A percentile compares a stretch with the other conserved stretches of the same genome.
phyloP scores from a whole-genome alignment of 2,329 filamentous ascomycete species.

The Aspergillus brasiliensis region DNA sequence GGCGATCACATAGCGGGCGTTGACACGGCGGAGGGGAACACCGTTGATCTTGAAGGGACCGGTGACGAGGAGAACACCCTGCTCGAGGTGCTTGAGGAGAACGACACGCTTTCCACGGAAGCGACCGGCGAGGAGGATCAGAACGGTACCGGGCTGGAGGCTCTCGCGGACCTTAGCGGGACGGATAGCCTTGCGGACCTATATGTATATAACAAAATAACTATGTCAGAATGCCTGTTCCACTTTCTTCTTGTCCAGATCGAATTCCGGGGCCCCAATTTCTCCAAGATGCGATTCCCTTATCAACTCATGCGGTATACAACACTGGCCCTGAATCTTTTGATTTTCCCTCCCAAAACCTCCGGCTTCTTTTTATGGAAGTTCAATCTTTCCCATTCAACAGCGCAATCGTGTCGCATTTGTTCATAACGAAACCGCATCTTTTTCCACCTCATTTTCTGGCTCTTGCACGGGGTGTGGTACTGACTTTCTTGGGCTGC shows the following conservation, averaged over 20 bases:
- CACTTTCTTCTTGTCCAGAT: background rate
- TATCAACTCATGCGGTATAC: slow-evolving; percentile 24
- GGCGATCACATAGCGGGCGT: slow-evolving; percentile 54
- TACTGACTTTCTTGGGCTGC: slow-evolving; percentile 91
- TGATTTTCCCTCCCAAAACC: background rate
- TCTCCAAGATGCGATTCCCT: slow-evolving; percentile 24
- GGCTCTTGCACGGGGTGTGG: slow-evolving; percentile 24
- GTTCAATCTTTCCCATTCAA: slow-evolving; percentile 20
- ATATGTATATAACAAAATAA: slow-evolving; percentile 32
- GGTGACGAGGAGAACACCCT: slow-evolving; percentile 98
- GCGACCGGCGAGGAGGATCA: slow-evolving; percentile 98
- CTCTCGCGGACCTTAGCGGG: slow-evolving; percentile 83
- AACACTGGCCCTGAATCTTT: slow-evolving; percentile 23
- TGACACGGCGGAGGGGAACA: slow-evolving; percentile 83
- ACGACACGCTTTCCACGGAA: slow-evolving; percentile 99
- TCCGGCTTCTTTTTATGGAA: slow-evolving; percentile 6
- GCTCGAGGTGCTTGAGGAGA: slow-evolving; percentile 94
- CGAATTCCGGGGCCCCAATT: background rate
- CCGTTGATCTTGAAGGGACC: slow-evolving; percentile 99
- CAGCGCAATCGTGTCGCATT: slow-evolving; percentile 33
- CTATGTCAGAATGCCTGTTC: slow-evolving; percentile 27
- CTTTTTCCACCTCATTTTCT: slow-evolving; percentile 17
- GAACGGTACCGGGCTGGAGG: slow-evolving; percentile 90
- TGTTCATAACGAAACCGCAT: slow-evolving; percentile 31
- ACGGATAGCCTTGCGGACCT: slow-evolving; percentile 94